phyloP scores from a whole-genome alignment of 768 basidiomycete genomes.

The Calvatia gigantea region DNA sequence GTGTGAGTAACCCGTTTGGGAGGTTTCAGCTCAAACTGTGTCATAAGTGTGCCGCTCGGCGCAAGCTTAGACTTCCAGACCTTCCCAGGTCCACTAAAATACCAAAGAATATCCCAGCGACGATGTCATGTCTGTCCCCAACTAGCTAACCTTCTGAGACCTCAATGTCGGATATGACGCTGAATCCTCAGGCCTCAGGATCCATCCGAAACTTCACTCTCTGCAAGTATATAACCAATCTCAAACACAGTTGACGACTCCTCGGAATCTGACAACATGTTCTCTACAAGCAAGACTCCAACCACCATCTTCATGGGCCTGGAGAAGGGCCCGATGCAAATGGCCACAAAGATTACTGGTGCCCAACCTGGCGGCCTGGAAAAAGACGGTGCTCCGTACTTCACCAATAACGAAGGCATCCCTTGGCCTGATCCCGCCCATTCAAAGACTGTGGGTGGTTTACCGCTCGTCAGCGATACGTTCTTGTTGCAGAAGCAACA shows the following conservation, averaged over 20 bases:
- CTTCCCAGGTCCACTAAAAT: too few relatives aligned
- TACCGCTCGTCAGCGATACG: constrained; percentile 12
- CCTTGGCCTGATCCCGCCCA: constrained; percentile 12
- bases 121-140: too few relatives aligned
- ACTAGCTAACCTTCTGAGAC: too few relatives aligned
- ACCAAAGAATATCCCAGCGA: too few relatives aligned
- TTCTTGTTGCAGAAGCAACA: constrained; percentile 15
- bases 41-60: too few relatives aligned
- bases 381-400: constrained; percentile 12
- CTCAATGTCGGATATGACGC: background rate
- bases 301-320: constrained; percentile 9
- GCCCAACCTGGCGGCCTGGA: background rate
- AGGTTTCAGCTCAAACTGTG: too few relatives aligned
- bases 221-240: background rate
- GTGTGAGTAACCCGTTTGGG: too few relatives aligned
- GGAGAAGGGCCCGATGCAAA: constrained; percentile 10
- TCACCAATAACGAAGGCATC: constrained; percentile 15
- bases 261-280: background rate
- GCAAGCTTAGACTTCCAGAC: too few relatives aligned
- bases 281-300: background rate
- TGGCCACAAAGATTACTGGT: constrained; percentile 11
- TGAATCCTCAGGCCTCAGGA: background rate
- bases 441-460: constrained; percentile 12
- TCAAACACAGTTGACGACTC: too few relatives aligned
- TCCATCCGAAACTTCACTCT: background rate